phyloP scores from a whole-genome alignment of 2,329 filamentous ascomycete species.

The Epichloe elymi region DNA sequence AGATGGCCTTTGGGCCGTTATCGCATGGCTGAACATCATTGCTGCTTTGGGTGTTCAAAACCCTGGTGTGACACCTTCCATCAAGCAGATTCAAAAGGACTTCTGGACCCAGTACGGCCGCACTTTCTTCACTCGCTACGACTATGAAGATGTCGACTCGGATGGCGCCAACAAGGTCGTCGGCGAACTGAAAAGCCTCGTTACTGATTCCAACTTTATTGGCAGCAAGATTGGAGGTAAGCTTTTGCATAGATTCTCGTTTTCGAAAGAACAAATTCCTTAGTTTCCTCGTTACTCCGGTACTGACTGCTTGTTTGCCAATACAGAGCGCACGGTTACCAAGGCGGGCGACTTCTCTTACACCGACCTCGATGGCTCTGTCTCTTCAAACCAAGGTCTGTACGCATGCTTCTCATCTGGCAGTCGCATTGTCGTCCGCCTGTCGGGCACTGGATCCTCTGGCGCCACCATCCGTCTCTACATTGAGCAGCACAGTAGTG shows the following conservation, averaged over 20 bases:
- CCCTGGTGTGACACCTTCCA: slow-evolving; percentile 70
- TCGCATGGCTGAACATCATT: slow-evolving; percentile 98
- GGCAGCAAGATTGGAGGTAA: slow-evolving; percentile 66
- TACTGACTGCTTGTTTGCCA: slow-evolving; percentile 1
- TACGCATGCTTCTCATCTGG: slow-evolving; percentile 91
- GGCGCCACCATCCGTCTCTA: slow-evolving; percentile 95
- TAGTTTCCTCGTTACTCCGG: neutral
- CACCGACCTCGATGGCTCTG: slow-evolving; percentile 94
- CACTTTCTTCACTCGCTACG: slow-evolving; percentile 98
- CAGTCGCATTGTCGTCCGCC: slow-evolving; percentile 84
- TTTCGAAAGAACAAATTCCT: no score
- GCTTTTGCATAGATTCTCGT: neutral
- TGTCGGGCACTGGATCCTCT: slow-evolving; percentile 89
- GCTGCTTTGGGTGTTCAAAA: slow-evolving; percentile 79
- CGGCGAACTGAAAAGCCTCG: slow-evolving; percentile 63
- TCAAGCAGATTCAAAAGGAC: slow-evolving; percentile 89
- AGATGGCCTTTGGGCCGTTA: slow-evolving; percentile 93
- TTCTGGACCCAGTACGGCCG: slow-evolving; percentile 96
- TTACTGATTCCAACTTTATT: slow-evolving; percentile 61
- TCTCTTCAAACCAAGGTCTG: slow-evolving; percentile 90
- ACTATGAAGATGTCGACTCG: slow-evolving; percentile 90
- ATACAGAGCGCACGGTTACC: slow-evolving; percentile 58
- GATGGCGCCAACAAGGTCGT: slow-evolving; percentile 87
- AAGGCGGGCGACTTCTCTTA: slow-evolving; percentile 96
- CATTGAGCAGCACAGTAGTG: slow-evolving; percentile 86